Base-by-base conservation (phyloP, 768 basidiomycete genomes). In the Suillus brevipes region DNA sequence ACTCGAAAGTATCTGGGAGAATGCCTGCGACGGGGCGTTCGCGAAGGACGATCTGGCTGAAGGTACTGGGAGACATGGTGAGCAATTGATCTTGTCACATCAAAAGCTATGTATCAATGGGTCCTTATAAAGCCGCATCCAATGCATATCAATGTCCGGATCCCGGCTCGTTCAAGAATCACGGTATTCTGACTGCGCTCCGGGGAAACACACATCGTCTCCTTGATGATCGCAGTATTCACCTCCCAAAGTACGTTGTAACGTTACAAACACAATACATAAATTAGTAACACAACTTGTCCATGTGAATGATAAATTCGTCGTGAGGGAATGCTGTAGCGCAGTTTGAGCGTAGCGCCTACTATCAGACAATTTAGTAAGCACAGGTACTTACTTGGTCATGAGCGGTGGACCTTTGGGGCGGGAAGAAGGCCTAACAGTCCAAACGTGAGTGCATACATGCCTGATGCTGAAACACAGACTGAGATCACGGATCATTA, bases 381-480 rank as follows among this genome's bases (percentile, higher is more conserved):
- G 38, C 4, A 23, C 23, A 38, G 7, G 25, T 25, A 38, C 20
- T 52, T 18, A 52, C 31, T 55, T 18, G n/a, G 64, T 74, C 66
- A 80, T 43, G 72, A 70, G 23, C 79, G 78, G 80, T 83, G 79
- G 61, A 83, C 78, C 74, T 80, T 84, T 14, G 90, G 90, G 31
- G 84, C 84, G 16, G 90, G 89, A 60, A 92, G 77, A 25, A 93
- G 79, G 3, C 90, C 91, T 64, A 93, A 82, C 42, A 91, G 74
- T n/a, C 91, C 91, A 71, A 93, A 90, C 23, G 79, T 79, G 49
- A 91, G 80, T 9, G 86, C 85, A 68, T 92, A 93, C 55, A 91
- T 73, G 12, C 87, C 88, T 13, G 85, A 87, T 13, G 89, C 91
- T 93, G 69, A 57, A 25, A 23, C 16, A 45, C n/a, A 65, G 16